Evolutionary conservation across 768 basidiomycete genomes (phyloP), one percentile per base, ranked within the genome.

Genomic region (Suillus spraguei): DNA sequence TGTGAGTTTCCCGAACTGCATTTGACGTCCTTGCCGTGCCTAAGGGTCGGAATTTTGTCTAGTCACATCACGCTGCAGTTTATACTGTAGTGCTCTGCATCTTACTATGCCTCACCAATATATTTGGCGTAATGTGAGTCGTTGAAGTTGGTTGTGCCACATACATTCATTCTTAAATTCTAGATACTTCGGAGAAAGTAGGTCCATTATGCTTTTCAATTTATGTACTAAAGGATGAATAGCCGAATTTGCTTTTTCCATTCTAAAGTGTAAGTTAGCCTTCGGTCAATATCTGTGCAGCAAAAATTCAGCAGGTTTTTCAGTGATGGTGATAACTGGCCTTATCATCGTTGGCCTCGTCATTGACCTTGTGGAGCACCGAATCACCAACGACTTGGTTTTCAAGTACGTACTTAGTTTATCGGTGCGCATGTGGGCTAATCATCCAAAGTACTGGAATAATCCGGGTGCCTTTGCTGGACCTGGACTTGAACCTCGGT

Each of bases 221-320:
- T n/a, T 28, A n/a, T 4, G 3, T 61, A 17, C 44, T 39, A 44
- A 60, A 49, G n/a, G 50, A 13, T 32, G 33, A 35, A 28, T 65
- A 83, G 87, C 87, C 32, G 88, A 91, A 69, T 90, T 90, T 73
- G 47, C n/a, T n/a, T n/a, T n/a, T n/a, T n/a, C n/a, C n/a, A n/a
- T n/a, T n/a, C n/a, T n/a, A n/a, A n/a, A n/a, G 73, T 73, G 87
- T 89, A n/a, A 59, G 20, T 6, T 20, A 8, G 5, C 35, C 56
- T 62, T 5, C 42, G 16, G 16, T 14, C 7, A 55, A 20, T 36
- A 46, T 22, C 11, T 46, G 7, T 56, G 28, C 11, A 44, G 32
- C 17, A n/a, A n/a, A 38, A 46, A 42, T 44, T 55, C 9, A 28
- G 44, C n/a, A 24, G 46, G 10, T 42, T 59, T 20, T 66, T 66